These are phyloP conservation scores for Drechslerella dactyloides DNA, from an alignment of 2,329 filamentous ascomycete species.

Conservation along the genomic window DNA sequence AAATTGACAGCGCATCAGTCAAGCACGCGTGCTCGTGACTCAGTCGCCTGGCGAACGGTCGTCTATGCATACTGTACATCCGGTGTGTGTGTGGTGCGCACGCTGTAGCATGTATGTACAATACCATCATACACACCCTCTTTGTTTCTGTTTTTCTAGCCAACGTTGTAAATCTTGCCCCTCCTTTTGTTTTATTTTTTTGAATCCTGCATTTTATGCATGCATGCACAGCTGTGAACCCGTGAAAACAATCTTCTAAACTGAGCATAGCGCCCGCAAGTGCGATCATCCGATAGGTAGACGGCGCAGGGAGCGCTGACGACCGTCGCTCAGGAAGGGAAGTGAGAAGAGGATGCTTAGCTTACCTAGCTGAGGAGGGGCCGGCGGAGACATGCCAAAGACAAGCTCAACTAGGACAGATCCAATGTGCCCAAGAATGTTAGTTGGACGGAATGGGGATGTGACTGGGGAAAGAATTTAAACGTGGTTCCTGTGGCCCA, in stretches of 20 bases:
- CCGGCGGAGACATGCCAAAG: no score
- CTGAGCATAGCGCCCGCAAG: conserved; percentile 45
- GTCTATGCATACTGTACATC: no score
- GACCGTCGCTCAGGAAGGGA: background rate
- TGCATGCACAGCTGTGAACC: conserved; percentile 18
- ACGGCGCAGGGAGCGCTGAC: background rate
- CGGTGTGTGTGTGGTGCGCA: no score
- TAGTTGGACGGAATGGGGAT: conserved; percentile 32
- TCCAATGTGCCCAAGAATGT: conserved; percentile 12
- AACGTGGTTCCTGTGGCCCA: conserved; percentile 43
- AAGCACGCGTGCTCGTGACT: no score
- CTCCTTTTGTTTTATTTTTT: no score
- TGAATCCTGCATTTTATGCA: background rate
- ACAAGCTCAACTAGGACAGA: background rate
- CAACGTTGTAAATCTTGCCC: no score
- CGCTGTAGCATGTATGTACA: no score
- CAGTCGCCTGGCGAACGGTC: no score
- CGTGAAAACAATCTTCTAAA: conserved; percentile 46
- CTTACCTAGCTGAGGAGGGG: background rate
- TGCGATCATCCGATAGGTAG: conserved; percentile 34
- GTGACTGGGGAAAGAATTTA: conserved; percentile 1
- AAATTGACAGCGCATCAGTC: no score
- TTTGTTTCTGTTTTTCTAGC: no score
- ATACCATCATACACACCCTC: no score
- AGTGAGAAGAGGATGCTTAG: background rate